Evolutionary conservation across 805 yeast species (phyloP), one percentile per base, ranked within the genome.

Genomic region (Blastobotrys peoriensis): DNA sequence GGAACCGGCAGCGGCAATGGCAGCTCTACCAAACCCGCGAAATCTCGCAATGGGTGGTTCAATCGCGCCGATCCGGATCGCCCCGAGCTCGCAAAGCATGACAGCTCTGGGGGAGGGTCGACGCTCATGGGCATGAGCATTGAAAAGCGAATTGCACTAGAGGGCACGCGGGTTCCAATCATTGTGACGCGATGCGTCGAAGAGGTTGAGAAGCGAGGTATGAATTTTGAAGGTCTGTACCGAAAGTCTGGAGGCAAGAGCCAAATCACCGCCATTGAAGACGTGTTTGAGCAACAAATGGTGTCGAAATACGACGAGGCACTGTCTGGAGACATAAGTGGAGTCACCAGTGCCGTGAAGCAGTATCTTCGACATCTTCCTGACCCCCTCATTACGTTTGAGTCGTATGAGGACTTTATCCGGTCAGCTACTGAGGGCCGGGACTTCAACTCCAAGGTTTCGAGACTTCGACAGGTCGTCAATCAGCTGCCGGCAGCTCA

Each of bases 181-280:
- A 75, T 93, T 22, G 74, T 93, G 8, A 68, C 81, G 9, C 70
- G 77, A 46, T 86, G 96, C 64, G 65, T 88, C 4, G 68, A 70
- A 19, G 93, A 83, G 54, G 87, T 93, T 43, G 96, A 91, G 65
- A 59, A 60, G 4, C 70, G 86, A 46, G 96, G 95, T 3, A 63
- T 89, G 53, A 78, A 74, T 33, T 67, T 72, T 49, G 98, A 89
- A 63, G 98, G 98, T 5, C 74, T 93, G 28, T 93, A 93, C 66
- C 72, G 98, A 53, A 82, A 89, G 53, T 83, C 94, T 38, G 98
- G 96, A 1, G 84, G 86, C 3, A 74, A 80, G 50, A 74, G 86
- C 5, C 82, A 83, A 40, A 74, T 81, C 44, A 77, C 74, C 49
- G 48, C 71, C 53, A 60, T 71, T 56, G 64, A 66, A 57, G 61